Evolutionary conservation across 2,329 filamentous ascomycete species (phyloP).

Genomic region (Davidsoniella australis): DNA sequence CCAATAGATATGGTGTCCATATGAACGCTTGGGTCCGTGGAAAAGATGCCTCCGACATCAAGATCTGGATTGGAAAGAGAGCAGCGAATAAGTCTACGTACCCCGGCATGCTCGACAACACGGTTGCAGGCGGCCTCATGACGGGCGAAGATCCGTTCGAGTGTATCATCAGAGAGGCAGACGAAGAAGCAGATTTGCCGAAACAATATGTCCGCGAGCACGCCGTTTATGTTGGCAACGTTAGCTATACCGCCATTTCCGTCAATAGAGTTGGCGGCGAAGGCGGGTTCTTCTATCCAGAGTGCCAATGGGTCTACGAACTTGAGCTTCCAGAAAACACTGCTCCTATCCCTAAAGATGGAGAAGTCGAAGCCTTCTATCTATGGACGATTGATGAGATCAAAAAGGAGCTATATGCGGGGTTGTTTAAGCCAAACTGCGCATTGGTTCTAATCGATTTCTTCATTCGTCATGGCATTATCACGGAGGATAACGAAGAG

Average conservation of each 20-base stretch:
- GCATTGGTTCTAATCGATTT: slow-evolving; percentile 74
- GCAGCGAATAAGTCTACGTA: slow-evolving; percentile 71
- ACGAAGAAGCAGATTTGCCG: slow-evolving; percentile 73
- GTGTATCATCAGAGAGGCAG: slow-evolving; percentile 67
- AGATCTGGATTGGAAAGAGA: slow-evolving; percentile 71
- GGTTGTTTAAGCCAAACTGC: slow-evolving; percentile 88
- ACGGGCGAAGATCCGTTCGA: slow-evolving; percentile 68
- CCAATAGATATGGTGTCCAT: slow-evolving; percentile 65
- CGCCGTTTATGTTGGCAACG: slow-evolving; percentile 44
- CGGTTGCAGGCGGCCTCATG: slow-evolving; percentile 64
- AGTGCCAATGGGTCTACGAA: slow-evolving; percentile 85
- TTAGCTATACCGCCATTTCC: slow-evolving; percentile 75
- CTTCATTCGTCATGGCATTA: slow-evolving; percentile 66
- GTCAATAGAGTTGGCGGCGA: slow-evolving; percentile 26
- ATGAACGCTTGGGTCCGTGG: slow-evolving; percentile 53
- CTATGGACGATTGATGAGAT: slow-evolving; percentile 65
- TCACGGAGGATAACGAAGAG: slow-evolving; percentile 63
- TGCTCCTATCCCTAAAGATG: slow-evolving; percentile 61
- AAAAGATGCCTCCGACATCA: slow-evolving; percentile 27
- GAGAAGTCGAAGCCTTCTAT: slow-evolving; percentile 75
- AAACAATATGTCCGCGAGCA: slow-evolving; percentile 47
- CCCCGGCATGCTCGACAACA: slow-evolving; percentile 85
- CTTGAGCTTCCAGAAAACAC: slow-evolving; percentile 55
- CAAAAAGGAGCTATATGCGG: slow-evolving; percentile 46
- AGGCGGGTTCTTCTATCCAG: slow-evolving; percentile 67